These are phyloP conservation scores for Sicyos baderoa DNA, from an alignment of 306 rosid genomes.

Conservation along the genomic window DNA sequence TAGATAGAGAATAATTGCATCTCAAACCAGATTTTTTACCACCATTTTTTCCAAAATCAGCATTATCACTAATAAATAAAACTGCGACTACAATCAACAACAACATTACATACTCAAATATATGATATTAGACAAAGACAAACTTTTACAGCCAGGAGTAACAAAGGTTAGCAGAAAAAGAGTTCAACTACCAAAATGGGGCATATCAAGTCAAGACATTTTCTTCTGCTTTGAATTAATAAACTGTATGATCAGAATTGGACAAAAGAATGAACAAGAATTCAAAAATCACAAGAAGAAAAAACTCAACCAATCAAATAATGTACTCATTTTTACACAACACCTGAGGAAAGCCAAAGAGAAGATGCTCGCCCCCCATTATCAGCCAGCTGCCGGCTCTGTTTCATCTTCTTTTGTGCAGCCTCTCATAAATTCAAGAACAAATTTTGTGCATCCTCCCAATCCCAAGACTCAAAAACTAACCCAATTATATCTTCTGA, in stretches of 20 bases:
- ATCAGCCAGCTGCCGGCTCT: background rate
- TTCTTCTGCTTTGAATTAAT: constrained; percentile 26
- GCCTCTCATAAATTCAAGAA: constrained; percentile 10
- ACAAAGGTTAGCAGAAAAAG: constrained; percentile 29
- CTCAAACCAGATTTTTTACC: background rate
- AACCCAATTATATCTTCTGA: background rate
- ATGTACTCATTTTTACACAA: constrained; percentile 54
- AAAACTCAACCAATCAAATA: constrained; percentile 33
- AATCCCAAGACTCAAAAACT: background rate
- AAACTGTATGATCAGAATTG: constrained; percentile 21
- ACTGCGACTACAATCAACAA: background rate
- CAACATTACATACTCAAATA: background rate
- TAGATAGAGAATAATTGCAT: background rate
- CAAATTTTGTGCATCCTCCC: constrained; percentile 1
- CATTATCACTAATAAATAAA: background rate
- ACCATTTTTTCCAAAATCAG: background rate
- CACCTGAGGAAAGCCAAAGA: constrained; percentile 27
- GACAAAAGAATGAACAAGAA: constrained; percentile 25
- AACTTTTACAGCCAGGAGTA: constrained; percentile 37
- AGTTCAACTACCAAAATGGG: background rate
- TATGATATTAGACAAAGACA: constrained; percentile 21
- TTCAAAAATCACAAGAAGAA: constrained; percentile 21
- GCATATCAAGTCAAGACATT: background rate
- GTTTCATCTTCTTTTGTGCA: background rate
- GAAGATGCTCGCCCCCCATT: constrained; percentile 22